Percentiles rank a stretch among this genome's conserved stretches.
Conservation (phyloP, 148 eudicot species). For the Dianthus caryophyllus region DNA sequence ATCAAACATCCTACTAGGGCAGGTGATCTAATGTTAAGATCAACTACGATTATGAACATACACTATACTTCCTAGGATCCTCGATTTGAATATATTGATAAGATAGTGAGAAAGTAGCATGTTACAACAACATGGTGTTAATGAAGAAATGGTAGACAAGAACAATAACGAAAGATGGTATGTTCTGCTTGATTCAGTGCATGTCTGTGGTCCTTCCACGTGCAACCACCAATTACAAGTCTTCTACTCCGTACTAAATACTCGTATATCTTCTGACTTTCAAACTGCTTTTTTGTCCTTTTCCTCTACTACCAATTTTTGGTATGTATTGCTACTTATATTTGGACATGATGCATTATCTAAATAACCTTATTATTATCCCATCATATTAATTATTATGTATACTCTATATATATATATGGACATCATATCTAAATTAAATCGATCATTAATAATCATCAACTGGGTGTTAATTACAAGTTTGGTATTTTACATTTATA, state of each 20-base stretch:
- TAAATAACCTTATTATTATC: not conserved
- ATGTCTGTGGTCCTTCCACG: slow-evolving; percentile 26
- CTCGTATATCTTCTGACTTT: not conserved
- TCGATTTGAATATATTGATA: not conserved
- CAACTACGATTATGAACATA: not conserved
- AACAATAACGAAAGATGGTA: slow-evolving; percentile 6
- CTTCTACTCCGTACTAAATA: not conserved
- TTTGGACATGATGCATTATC: too few relatives aligned
- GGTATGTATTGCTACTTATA: too few relatives aligned
- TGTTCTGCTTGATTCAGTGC: slow-evolving; percentile 30
- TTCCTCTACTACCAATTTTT: not conserved
- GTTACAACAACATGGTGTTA: slow-evolving; percentile 14
- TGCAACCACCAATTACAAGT: slow-evolving; percentile 14
- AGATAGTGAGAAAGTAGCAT: too few relatives aligned
- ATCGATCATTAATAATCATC: too few relatives aligned
- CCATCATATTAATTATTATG: too few relatives aligned
- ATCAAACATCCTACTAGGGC: too few relatives aligned
- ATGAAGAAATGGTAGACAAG: not conserved
- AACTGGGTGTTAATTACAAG: too few relatives aligned
- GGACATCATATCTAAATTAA: too few relatives aligned
- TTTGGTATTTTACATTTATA: too few relatives aligned
- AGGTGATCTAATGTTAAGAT: slow-evolving; percentile 5
- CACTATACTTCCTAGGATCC: not conserved
- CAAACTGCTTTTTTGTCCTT: slow-evolving; percentile 21
- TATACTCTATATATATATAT: too few relatives aligned